Conservation (phyloP, 2,329 filamentous ascomycete species). For the Xylariales sp. region DNA sequence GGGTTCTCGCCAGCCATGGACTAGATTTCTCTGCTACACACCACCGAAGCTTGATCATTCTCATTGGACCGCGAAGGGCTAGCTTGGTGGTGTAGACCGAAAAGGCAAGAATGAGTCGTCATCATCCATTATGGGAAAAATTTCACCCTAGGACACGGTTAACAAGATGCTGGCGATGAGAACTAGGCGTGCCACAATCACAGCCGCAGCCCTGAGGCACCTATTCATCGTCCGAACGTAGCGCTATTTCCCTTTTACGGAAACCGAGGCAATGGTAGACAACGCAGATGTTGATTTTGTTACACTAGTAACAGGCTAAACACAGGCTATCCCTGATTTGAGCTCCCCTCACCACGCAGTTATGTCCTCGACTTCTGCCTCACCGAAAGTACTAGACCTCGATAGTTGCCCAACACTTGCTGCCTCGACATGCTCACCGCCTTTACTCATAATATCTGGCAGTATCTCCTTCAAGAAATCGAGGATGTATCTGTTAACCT, state of each 20-base stretch:
- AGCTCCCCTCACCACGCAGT: conserved; percentile 79
- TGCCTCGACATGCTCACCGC: conserved; percentile 59
- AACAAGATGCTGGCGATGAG: neutral
- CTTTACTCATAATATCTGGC: conserved; percentile 85
- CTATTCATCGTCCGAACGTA: neutral
- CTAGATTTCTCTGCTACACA: neutral
- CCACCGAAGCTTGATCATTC: neutral
- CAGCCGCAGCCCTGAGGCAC: too few species aligned
- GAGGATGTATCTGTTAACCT: conserved; percentile 90
- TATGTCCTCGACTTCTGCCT: conserved; percentile 96
- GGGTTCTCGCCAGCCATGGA: neutral
- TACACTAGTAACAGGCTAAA: neutral
- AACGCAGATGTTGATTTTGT: conserved; percentile 6
- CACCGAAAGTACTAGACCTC: conserved; percentile 92
- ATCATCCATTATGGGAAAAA: neutral
- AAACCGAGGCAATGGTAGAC: neutral
- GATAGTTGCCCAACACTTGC: conserved; percentile 71
- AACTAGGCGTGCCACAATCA: neutral
- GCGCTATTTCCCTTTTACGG: neutral
- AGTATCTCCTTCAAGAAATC: conserved; percentile 84
- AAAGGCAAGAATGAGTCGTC: neutral
- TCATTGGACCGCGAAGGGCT: conserved; percentile 1
- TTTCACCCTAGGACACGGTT: neutral
- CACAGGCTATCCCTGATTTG: neutral
- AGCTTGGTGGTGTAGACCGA: neutral